Percentiles rank a stretch among this genome's conserved stretches.
Evolutionary conservation across 352 stramenopile genomes (phyloP).

Genomic region (Phytophthora cajani): DNA sequence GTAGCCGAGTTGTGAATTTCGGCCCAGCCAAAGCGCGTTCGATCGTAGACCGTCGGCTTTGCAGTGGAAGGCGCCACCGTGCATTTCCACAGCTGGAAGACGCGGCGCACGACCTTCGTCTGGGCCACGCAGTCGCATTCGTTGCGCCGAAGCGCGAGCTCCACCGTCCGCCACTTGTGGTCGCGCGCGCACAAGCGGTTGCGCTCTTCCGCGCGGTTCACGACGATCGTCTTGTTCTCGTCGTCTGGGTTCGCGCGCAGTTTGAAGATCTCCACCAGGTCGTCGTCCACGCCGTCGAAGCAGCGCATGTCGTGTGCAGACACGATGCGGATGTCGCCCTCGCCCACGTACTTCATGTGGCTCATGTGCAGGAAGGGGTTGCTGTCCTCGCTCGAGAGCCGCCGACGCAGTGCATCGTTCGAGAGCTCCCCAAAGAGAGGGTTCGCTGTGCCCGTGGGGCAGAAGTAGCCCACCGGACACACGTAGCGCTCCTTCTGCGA

Average conservation of each 20-base stretch:
- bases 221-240: slow-evolving; percentile 29
- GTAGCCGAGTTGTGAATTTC: slow-evolving; percentile 53
- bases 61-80: slow-evolving; percentile 54
- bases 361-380: slow-evolving; percentile 78
- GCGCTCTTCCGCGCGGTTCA: slow-evolving; percentile 77
- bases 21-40: slow-evolving; percentile 63
- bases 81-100: slow-evolving; percentile 96
- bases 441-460: slow-evolving; percentile 93
- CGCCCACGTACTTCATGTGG: slow-evolving; percentile 91
- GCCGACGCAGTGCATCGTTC: slow-evolving; percentile 89
- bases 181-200: slow-evolving; percentile 91
- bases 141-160: slow-evolving; percentile 85
- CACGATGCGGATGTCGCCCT: slow-evolving; percentile 88
- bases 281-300: slow-evolving; percentile 88
- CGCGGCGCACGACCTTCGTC: slow-evolving; percentile 84
- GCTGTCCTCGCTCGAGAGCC: slow-evolving; percentile 61
- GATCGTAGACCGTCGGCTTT: slow-evolving; percentile 41
- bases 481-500: slow-evolving; percentile 75
- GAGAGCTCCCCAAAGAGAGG: slow-evolving; percentile 87
- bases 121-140: slow-evolving; percentile 94
- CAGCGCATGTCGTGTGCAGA: slow-evolving; percentile 93
- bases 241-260: slow-evolving; percentile 18
- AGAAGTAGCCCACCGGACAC: slow-evolving; percentile 95
- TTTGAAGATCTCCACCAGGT: slow-evolving; percentile 70
- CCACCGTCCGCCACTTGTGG: slow-evolving; percentile 93